A percentile compares a stretch with the other conserved stretches of the same genome.
Conservation (phyloP, 2,329 filamentous ascomycete species). For the Epichloe aotearoae region DNA sequence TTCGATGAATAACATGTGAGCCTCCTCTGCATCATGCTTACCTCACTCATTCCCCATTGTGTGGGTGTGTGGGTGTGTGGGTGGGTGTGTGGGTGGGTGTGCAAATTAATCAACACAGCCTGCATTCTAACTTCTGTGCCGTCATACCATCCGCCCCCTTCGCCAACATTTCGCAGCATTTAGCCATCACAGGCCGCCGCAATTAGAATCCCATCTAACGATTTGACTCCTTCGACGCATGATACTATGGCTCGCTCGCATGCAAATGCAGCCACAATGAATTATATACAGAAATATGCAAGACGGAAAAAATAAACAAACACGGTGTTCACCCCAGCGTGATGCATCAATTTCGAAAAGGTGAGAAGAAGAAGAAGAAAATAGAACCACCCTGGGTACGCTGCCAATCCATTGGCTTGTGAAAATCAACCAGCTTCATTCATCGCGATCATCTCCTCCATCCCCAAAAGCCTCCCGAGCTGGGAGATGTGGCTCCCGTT, state of each 20-base stretch:
- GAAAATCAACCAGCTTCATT: not conserved
- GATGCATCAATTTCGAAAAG: not conserved
- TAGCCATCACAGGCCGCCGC: not conserved
- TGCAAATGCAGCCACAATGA: conserved; percentile 1
- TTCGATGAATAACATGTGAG: too few relatives aligned
- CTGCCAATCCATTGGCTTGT: not conserved
- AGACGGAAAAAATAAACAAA: not conserved
- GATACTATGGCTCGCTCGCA: not conserved
- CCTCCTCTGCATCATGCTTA: too few relatives aligned
- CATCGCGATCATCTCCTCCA: conserved; percentile 28
- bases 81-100: too few relatives aligned
- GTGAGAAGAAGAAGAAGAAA: not conserved
- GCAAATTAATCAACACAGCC: too few relatives aligned
- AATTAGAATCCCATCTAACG: not conserved
- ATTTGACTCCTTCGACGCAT: not conserved
- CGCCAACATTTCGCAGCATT: not conserved
- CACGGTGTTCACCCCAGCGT: not conserved
- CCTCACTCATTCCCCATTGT: too few relatives aligned
- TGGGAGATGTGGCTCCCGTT: conserved; percentile 12
- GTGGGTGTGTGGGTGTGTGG: too few relatives aligned
- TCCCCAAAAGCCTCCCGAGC: conserved; percentile 41
- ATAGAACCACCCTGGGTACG: not conserved
- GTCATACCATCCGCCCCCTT: not conserved
- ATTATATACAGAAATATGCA: conserved; percentile 4
- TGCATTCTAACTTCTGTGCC: too few relatives aligned